Evolutionary conservation across 164 flowering plant genomes (phyloP), one percentile per base, ranked within the genome.

Genomic region (Aristolochia fimbriata): DNA sequence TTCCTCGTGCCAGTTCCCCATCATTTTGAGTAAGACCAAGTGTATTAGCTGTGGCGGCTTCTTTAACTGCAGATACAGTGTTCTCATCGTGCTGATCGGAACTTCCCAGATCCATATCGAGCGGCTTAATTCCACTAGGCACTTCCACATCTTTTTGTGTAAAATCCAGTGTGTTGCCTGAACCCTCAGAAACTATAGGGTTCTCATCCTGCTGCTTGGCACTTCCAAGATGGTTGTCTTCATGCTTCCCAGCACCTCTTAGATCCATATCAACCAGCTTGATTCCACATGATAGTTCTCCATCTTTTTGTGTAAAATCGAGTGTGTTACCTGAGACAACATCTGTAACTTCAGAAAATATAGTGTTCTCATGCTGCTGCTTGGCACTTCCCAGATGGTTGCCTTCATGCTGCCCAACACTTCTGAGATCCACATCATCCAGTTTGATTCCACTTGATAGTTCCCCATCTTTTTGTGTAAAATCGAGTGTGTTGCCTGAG

Each of bases 91-190:
- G 43, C 43, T 37, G 43, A 7, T 37, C 8, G 43, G 12, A 0
- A 37, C 43, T 37, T 37, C 43, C 43, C 0, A 7, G 12, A 6
- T 37, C 12, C 43, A 37, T 27, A 27, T 27, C 30, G 5, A 27
- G 30, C 30, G 3, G 30, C 5, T 27, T 27, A 2, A 27, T 27
- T 2, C 5, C 76, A 55, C 47, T 53, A 9, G 52, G 43, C 37
- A 65, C 47, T 54, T 73, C 76, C 31, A n/a, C 68, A 60, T 65
- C 58, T 50, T 53, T 54, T 47, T 58, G 64, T 47, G 73, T 57
- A 55, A 25, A 24, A 25, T 57, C 47, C 9, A 59, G 20, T 46
- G 63, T 19, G 33, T 62, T 69, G 22, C 27, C 66, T 58, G 62
- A 49, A 62, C 65, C 43, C 63, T 5, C 52, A 49, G n/a, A 15